phyloP scores from a whole-genome alignment of 2,329 filamentous ascomycete genomes.

The Colletotrichum coccodes region DNA sequence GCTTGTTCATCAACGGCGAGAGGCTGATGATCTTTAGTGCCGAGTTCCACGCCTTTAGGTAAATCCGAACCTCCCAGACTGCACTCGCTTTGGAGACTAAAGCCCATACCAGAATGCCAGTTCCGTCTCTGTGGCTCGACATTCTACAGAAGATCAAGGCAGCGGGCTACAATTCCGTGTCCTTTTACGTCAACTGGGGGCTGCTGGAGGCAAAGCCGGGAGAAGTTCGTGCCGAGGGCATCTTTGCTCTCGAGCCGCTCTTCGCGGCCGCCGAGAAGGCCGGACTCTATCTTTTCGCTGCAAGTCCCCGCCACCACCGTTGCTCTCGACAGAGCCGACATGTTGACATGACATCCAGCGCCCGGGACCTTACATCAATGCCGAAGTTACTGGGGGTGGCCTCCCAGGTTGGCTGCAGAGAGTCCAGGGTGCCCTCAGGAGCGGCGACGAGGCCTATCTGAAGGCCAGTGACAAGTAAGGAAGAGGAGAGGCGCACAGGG shows the following conservation, averaged over 20 bases:
- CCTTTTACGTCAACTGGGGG: slow-evolving; percentile 79
- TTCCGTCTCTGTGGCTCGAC: slow-evolving; percentile 63
- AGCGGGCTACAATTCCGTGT: slow-evolving; percentile 76
- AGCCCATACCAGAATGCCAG: slow-evolving; percentile 38
- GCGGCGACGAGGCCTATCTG: slow-evolving; percentile 65
- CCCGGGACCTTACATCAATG: slow-evolving; percentile 76
- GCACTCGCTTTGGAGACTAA: neutral
- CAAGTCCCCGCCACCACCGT: neutral
- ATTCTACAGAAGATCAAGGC: slow-evolving; percentile 81
- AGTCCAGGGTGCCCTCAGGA: slow-evolving; percentile 67
- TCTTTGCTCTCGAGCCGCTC: slow-evolving; percentile 76
- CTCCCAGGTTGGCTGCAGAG: slow-evolving; percentile 79
- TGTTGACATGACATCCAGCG: slow-evolving; percentile 37
- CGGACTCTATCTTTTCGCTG: slow-evolving; percentile 76
- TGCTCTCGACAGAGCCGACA: too few species aligned
- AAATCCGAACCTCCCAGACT: neutral
- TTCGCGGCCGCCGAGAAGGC: slow-evolving; percentile 74
- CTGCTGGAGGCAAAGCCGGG: slow-evolving; percentile 75
- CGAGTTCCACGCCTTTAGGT: slow-evolving; percentile 71
- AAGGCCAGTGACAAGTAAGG: slow-evolving; percentile 68
- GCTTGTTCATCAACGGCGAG: slow-evolving; percentile 73
- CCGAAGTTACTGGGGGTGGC: slow-evolving; percentile 74
- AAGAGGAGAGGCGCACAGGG: neutral
- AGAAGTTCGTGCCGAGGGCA: slow-evolving; percentile 71
- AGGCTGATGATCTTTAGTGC: slow-evolving; percentile 73